These are phyloP conservation scores for Cutaneotrichosporon sp. DNA, from an alignment of 1,284 basidiomycete genomes.

Conservation along the genomic window DNA sequence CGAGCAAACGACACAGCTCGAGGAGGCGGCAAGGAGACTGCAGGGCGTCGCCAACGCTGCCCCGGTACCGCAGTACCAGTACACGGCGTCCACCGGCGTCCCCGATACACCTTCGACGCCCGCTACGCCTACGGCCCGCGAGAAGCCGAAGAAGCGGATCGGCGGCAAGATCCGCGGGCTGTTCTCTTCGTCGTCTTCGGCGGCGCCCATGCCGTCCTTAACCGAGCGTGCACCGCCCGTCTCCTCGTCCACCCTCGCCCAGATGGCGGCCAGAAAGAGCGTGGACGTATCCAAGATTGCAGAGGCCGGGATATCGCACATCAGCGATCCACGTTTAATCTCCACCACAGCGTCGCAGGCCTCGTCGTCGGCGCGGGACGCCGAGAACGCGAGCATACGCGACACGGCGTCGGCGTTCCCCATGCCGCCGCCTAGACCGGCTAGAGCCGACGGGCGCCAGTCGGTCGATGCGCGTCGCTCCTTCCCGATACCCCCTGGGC, in stretches of 20 bases:
- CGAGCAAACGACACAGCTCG: conserved; percentile 36
- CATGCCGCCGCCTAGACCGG: neutral
- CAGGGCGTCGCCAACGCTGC: neutral
- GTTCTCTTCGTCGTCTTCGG: conserved; percentile 32
- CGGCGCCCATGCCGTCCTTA: conserved; percentile 21
- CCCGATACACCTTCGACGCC: neutral
- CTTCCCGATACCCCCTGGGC: neutral
- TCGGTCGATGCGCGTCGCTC: conserved; percentile 1
- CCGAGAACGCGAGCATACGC: neutral
- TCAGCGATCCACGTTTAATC: neutral
- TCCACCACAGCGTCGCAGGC: neutral
- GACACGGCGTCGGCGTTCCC: conserved; percentile 1
- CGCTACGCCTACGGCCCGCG: neutral
- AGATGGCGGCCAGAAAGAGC: conserved; percentile 7
- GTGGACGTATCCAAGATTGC: conserved; percentile 1
- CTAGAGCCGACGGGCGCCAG: neutral
- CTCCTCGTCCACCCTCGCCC: conserved; percentile 15
- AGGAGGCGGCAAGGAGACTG: conserved; percentile 22
- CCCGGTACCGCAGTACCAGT: neutral
- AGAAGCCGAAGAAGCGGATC: conserved; percentile 38
- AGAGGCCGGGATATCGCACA: neutral
- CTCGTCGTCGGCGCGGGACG: neutral
- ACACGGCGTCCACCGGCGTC: neutral
- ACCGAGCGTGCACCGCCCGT: conserved; percentile 25
- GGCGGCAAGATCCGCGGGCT: conserved; percentile 42